These are phyloP conservation scores for Gloeophyllum trabeum DNA, from an alignment of 768 basidiomycete genomes.

Conservation along the genomic window DNA sequence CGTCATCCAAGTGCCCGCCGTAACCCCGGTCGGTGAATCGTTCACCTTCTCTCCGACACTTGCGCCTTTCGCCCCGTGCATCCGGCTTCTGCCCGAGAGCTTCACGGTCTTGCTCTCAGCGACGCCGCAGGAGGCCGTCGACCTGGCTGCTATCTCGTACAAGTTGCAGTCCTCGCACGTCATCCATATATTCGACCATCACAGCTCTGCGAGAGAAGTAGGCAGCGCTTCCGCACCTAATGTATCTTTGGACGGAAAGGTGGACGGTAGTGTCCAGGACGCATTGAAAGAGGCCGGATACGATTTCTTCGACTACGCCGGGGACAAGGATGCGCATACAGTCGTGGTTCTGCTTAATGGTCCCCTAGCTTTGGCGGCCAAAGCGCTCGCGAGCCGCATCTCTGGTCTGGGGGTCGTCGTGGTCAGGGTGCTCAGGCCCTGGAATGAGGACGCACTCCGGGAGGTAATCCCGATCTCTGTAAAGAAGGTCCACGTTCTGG, in stretches of 20 bases:
- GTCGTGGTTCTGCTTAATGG: constrained; percentile 70
- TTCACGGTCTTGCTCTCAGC: constrained; percentile 74
- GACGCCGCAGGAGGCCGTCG: constrained; percentile 71
- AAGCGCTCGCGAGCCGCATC: constrained; percentile 31
- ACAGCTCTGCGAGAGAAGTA: constrained; percentile 66
- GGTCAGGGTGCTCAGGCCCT: constrained; percentile 77
- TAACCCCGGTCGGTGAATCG: constrained; percentile 50
- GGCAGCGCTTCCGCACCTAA: constrained; percentile 39
- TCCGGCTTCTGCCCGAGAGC: constrained; percentile 50
- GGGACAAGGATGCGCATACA: constrained; percentile 49
- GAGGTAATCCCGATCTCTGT: constrained; percentile 47
- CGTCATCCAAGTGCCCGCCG: constrained; percentile 75
- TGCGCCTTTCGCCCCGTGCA: constrained; percentile 47
- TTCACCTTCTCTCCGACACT: constrained; percentile 73
- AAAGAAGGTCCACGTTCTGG: constrained; percentile 56
- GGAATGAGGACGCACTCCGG: constrained; percentile 60
- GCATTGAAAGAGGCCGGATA: constrained; percentile 52
- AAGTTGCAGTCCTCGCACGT: constrained; percentile 54
- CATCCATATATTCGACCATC: constrained; percentile 86
- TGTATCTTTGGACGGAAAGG: constrained; percentile 18
- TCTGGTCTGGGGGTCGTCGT: constrained; percentile 53
- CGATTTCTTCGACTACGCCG: constrained; percentile 66
- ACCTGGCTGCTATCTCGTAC: constrained; percentile 72
- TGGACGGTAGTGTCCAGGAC: constrained; percentile 27
- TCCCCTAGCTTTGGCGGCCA: constrained; percentile 55